Evolutionary conservation across 257 asterid species (phyloP).

Genomic region (Rehmannia glutinosa): DNA sequence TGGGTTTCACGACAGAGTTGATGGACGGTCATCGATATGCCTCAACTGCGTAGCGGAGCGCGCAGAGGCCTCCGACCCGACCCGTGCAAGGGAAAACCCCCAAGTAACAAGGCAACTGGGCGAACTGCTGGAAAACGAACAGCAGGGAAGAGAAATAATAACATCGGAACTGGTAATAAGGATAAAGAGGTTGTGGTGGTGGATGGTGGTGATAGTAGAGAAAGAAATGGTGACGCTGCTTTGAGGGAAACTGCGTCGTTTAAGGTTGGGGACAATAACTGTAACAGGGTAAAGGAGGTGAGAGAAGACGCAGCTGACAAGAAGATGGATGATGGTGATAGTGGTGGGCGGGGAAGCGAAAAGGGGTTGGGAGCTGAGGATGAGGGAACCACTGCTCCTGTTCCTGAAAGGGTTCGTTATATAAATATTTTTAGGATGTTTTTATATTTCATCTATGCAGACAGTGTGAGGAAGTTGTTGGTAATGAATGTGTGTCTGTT

Average conservation of each 20-base stretch:
- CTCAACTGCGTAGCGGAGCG: conserved; percentile 48
- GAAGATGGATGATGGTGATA: conserved; percentile 37
- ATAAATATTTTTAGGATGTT: neutral
- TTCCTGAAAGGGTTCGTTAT: conserved; percentile 70
- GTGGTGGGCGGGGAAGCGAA: conserved; percentile 55
- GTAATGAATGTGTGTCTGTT: neutral
- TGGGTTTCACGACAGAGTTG: conserved; percentile 27
- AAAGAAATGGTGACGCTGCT: conserved; percentile 18
- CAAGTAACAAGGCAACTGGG: conserved; percentile 8
- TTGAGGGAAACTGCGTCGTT: conserved; percentile 18
- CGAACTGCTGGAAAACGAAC: conserved; percentile 18
- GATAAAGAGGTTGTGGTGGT: conserved; percentile 21
- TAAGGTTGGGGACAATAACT: conserved; percentile 10
- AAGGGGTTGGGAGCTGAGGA: conserved; percentile 63
- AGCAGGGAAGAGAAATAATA: conserved; percentile 10
- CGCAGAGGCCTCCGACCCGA: conserved; percentile 32
- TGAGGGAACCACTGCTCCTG: conserved; percentile 74
- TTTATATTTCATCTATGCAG: neutral
- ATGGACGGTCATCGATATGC: conserved; percentile 35
- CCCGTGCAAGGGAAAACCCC: conserved; percentile 3
- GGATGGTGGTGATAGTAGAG: conserved; percentile 15
- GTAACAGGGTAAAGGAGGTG: conserved; percentile 16
- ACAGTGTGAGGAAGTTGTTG: neutral
- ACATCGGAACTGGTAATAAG: conserved; percentile 11
- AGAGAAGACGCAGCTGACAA: conserved; percentile 13